Conservation (phyloP, 805 yeast genomes). For the Cyberlindnera meyerae region DNA sequence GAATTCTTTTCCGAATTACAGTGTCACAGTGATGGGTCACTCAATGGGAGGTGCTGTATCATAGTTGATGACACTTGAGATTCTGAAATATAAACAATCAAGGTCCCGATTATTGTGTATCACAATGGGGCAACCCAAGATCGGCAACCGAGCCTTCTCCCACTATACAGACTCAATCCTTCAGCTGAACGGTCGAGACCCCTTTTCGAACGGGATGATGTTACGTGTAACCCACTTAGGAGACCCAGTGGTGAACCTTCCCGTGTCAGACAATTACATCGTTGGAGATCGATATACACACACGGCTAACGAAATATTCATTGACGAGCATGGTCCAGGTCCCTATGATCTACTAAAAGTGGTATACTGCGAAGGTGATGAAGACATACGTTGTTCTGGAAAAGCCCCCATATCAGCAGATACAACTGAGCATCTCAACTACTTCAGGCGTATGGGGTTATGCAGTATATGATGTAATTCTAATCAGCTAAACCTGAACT, state of each 20-base stretch:
- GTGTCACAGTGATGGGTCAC: constrained; percentile 23
- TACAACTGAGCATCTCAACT: constrained; percentile 25
- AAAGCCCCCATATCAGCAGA: constrained; percentile 19
- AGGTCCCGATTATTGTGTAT: constrained; percentile 2
- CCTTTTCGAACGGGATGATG: constrained; percentile 6
- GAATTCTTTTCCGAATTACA: constrained; percentile 6
- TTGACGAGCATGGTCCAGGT: constrained; percentile 19
- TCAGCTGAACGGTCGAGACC: not conserved
- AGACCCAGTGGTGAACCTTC: constrained; percentile 26
- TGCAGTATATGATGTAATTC: too few species aligned
- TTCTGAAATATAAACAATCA: constrained; percentile 3
- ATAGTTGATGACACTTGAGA: constrained; percentile 12
- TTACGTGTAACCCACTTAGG: constrained; percentile 22
- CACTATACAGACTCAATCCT: constrained; percentile 13
- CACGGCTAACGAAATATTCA: constrained; percentile 21
- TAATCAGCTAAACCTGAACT: constrained; percentile 27
- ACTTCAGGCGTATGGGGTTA: constrained; percentile 26
- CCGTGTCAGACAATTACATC: constrained; percentile 15
- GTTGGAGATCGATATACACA: constrained; percentile 18
- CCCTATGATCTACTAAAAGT: constrained; percentile 42
- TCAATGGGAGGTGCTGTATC: constrained; percentile 28
- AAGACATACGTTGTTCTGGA: constrained; percentile 47
- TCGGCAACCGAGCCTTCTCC: constrained; percentile 20
- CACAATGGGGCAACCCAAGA: constrained; percentile 28
- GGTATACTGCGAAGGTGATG: constrained; percentile 68